Percentiles rank a stretch among this genome's conserved stretches.
Conservation (phyloP, 305 asterid species). For the Solanum hybrid region DNA sequence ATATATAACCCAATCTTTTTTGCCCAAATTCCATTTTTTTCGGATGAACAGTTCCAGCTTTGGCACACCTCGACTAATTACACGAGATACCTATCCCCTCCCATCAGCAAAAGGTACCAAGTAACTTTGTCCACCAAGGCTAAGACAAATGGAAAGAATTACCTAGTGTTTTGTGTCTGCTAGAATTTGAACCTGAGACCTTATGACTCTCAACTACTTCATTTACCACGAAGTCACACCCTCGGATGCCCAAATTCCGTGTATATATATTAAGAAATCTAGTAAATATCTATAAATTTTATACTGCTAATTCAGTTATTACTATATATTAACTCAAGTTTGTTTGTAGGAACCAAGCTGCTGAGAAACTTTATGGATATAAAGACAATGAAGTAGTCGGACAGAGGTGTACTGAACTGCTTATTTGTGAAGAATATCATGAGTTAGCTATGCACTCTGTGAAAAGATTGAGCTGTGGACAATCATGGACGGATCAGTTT, state of each 20-base stretch:
- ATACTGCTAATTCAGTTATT: background rate
- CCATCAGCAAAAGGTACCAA: no score
- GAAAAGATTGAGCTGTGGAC: conserved; percentile 32
- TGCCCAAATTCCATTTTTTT: background rate
- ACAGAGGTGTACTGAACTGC: conserved; percentile 26
- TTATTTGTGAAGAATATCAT: conserved; percentile 35
- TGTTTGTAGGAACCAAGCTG: conserved; percentile 53
- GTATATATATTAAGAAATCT: background rate
- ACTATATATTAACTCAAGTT: background rate
- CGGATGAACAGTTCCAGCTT: background rate
- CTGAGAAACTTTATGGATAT: conserved; percentile 68
- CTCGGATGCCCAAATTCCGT: background rate
- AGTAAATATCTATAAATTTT: background rate
- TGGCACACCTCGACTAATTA: background rate
- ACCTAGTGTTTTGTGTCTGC: background rate
- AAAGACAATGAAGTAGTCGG: conserved; percentile 52
- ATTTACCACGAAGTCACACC: background rate
- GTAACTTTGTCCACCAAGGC: background rate
- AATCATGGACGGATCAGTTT: conserved; percentile 67
- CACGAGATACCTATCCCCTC: background rate
- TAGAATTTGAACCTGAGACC: background rate
- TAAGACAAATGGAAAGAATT: background rate
- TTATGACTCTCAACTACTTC: background rate
- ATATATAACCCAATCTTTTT: background rate
- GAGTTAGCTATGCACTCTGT: conserved; percentile 18